These are phyloP conservation scores for Didymella segeticola DNA, from an alignment of 2,329 filamentous ascomycete species.

Conservation along the genomic window DNA sequence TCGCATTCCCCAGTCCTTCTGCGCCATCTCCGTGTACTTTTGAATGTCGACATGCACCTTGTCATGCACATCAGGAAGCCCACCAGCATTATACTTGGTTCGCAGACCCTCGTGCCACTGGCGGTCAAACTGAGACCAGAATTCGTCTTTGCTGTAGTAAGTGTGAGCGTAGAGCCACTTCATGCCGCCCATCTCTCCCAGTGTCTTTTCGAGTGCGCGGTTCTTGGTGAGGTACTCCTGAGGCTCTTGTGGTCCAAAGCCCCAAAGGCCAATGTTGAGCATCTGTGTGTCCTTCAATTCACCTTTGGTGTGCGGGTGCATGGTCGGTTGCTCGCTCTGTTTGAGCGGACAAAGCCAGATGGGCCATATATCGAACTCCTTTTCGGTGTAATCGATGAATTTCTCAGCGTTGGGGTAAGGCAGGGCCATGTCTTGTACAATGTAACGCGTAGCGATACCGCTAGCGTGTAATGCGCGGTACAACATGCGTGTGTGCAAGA, in stretches of 20 bases:
- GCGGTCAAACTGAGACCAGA: conserved; percentile 70
- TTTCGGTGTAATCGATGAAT: conserved; percentile 54
- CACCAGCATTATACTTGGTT: conserved; percentile 63
- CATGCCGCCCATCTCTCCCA: conserved; percentile 66
- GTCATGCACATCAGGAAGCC: conserved; percentile 70
- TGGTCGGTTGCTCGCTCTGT: conserved; percentile 41
- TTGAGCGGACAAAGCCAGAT: conserved; percentile 58
- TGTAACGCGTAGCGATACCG: conserved; percentile 64
- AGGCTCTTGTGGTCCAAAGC: conserved; percentile 64
- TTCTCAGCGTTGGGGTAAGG: conserved; percentile 52
- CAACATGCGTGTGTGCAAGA: conserved; percentile 69
- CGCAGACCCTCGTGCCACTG: conserved; percentile 66
- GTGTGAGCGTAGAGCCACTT: conserved; percentile 76
- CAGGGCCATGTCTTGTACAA: conserved; percentile 68
- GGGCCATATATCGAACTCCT: conserved; percentile 53
- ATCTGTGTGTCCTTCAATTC: conserved; percentile 45
- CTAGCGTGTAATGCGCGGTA: conserved; percentile 70
- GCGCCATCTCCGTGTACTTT: conserved; percentile 36
- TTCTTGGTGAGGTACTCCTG: conserved; percentile 61
- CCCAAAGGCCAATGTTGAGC: conserved; percentile 74
- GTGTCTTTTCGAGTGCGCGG: conserved; percentile 65
- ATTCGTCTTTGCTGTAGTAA: conserved; percentile 72
- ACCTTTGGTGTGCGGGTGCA: conserved; percentile 44
- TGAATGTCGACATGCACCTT: conserved; percentile 63
- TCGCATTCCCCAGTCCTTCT: conserved; percentile 33